These are phyloP conservation scores for Citrullus amarus DNA, from an alignment of 306 rosid genomes.

Conservation along the genomic window DNA sequence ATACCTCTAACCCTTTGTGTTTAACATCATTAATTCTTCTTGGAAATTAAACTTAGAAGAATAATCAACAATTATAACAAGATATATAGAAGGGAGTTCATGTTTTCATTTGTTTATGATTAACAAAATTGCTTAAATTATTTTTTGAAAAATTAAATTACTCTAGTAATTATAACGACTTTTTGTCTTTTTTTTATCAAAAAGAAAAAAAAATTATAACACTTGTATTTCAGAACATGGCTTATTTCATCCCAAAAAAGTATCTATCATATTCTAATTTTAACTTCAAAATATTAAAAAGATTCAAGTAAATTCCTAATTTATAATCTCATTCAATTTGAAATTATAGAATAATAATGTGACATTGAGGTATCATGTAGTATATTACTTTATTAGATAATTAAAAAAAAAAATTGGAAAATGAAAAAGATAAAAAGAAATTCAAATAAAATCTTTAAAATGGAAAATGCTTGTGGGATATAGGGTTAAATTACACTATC, in stretches of 20 bases:
- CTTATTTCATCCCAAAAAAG: no score
- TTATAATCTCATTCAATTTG: not conserved
- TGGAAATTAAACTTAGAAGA: not conserved
- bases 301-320: not conserved
- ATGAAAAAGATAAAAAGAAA: no score
- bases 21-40: not conserved
- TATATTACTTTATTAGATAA: not conserved
- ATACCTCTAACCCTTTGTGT: not conserved
- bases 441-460: no score
- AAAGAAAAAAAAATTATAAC: not conserved
- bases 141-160: no score
- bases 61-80: no score
- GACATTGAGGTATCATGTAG: not conserved
- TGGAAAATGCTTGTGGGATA: no score
- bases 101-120: not conserved
- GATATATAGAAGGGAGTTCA: not conserved
- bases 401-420: no score
- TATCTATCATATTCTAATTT: no score
- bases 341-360: not conserved
- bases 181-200: no score
- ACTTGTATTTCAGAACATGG: not conserved
- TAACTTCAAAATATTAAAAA: no score
- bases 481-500: no score
- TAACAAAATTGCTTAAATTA: not conserved
- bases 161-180: no score